These are phyloP conservation scores for Nadsonia starkeyi-henricii DNA, from an alignment of 1,139 yeast species.

Conservation along the genomic window DNA sequence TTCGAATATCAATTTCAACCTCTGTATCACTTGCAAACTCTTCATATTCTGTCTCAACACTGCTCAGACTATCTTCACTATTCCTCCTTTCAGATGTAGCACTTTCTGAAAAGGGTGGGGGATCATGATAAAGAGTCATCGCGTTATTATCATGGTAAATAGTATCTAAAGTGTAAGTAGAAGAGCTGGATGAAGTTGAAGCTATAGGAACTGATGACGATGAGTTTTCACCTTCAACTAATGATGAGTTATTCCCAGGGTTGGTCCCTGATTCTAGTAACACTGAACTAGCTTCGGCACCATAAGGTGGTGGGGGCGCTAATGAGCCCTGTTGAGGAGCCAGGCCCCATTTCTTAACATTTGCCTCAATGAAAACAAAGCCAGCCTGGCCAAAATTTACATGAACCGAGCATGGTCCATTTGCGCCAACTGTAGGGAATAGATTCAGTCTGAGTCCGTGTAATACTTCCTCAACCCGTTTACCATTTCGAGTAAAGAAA, in stretches of 20 bases:
- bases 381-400: constrained; percentile 88
- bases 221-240: neutral
- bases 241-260: neutral
- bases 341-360: constrained; percentile 84
- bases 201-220: neutral
- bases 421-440: constrained; percentile 82
- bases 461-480: constrained; percentile 69
- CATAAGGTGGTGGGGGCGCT: constrained; percentile 68
- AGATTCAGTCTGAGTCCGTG: constrained; percentile 67
- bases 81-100: too few relatives aligned
- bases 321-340: constrained; percentile 61
- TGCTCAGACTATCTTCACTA: too few relatives aligned
- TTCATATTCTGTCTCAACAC: too few relatives aligned
- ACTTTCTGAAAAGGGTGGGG: neutral
- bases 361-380: constrained; percentile 89
- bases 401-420: constrained; percentile 58
- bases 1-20: too few relatives aligned
- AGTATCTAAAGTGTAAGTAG: neutral
- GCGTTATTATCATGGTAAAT: neutral
- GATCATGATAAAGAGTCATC: neutral
- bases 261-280: neutral
- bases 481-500: constrained; percentile 85
- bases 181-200: neutral
- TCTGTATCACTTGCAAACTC: too few relatives aligned
- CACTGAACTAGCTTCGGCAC: constrained; percentile 13